phyloP scores from a whole-genome alignment of 352 stramenopile species.

The Phytophthora rubi region DNA sequence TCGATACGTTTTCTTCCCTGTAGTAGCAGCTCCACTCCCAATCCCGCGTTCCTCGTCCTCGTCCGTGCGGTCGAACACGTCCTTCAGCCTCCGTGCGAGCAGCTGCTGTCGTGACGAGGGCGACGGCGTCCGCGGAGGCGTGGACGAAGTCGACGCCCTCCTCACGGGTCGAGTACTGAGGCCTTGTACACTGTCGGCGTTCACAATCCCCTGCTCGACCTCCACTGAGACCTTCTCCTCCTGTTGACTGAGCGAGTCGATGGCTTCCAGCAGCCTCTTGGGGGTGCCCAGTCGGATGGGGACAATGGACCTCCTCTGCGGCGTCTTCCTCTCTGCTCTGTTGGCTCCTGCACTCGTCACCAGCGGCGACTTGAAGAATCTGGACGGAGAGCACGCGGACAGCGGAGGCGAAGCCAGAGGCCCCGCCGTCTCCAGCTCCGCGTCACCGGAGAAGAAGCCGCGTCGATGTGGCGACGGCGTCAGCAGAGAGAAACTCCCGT shows the following conservation, averaged over 20 bases:
- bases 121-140: slow-evolving; percentile 32
- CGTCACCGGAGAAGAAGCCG: slow-evolving; percentile 3
- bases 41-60: slow-evolving; percentile 13
- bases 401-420: slow-evolving; percentile 30
- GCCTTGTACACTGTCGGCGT: neutral
- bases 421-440: slow-evolving; percentile 5
- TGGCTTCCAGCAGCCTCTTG: slow-evolving; percentile 28
- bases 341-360: slow-evolving; percentile 15
- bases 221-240: slow-evolving; percentile 26
- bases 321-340: slow-evolving; percentile 9
- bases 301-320: slow-evolving; percentile 22
- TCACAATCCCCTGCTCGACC: neutral
- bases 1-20: neutral
- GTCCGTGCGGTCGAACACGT: slow-evolving; percentile 46
- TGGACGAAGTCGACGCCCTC: slow-evolving; percentile 13
- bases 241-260: slow-evolving; percentile 26
- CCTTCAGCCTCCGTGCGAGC: slow-evolving; percentile 43
- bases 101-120: slow-evolving; percentile 36
- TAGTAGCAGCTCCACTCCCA: slow-evolving; percentile 7
- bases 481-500: slow-evolving; percentile 52
- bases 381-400: slow-evolving; percentile 59
- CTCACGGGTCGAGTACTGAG: neutral
- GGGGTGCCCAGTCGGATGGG: slow-evolving; percentile 15
- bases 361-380: slow-evolving; percentile 79
- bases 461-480: slow-evolving; percentile 51